Evolutionary conservation across 495 filamentous ascomycete species (phyloP).

Genomic region (Lepidopterella palustris): DNA sequence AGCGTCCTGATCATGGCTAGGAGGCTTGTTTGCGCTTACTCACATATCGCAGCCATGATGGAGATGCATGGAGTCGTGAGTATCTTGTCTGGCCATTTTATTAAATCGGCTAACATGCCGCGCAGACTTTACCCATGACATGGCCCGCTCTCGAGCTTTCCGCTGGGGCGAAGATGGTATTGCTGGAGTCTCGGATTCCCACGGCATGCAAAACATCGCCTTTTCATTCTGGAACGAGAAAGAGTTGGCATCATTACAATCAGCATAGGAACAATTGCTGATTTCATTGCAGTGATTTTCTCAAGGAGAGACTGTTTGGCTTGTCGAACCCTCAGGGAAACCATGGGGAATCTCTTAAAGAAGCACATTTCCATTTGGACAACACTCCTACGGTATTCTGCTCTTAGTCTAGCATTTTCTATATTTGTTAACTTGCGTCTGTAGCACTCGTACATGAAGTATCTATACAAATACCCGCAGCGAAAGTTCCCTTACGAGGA

Average conservation of each 20-base stretch:
- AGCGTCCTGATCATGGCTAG: constrained; percentile 36
- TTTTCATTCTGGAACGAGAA: constrained; percentile 98
- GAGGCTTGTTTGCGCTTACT: constrained; percentile 16
- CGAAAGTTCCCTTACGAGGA: constrained; percentile 85
- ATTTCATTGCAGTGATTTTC: constrained; percentile 57
- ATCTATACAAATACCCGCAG: constrained; percentile 95
- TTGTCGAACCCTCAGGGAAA: constrained; percentile 93
- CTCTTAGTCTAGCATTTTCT: constrained; percentile 37
- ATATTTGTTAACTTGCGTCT: constrained; percentile 20
- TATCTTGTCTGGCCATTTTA: constrained; percentile 21
- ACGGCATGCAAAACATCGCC: constrained; percentile 82
- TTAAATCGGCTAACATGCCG: constrained; percentile 6
- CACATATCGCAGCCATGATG: constrained; percentile 50
- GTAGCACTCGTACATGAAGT: constrained; percentile 98
- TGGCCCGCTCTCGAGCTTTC: constrained; percentile 78
- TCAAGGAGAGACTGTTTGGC: constrained; percentile 92
- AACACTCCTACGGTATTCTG: constrained; percentile 61
- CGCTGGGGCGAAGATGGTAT: constrained; percentile 98
- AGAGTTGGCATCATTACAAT: constrained; percentile 55
- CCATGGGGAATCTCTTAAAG: constrained; percentile 93
- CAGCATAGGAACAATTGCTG: constrained; percentile 3
- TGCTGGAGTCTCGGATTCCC: constrained; percentile 88
- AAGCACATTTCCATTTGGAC: constrained; percentile 91
- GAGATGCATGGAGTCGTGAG: constrained; percentile 94
- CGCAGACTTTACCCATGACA: constrained; percentile 85